These are phyloP conservation scores for Colletotrichum destructivum DNA, from an alignment of 2,329 filamentous ascomycete genomes.

Conservation along the genomic window DNA sequence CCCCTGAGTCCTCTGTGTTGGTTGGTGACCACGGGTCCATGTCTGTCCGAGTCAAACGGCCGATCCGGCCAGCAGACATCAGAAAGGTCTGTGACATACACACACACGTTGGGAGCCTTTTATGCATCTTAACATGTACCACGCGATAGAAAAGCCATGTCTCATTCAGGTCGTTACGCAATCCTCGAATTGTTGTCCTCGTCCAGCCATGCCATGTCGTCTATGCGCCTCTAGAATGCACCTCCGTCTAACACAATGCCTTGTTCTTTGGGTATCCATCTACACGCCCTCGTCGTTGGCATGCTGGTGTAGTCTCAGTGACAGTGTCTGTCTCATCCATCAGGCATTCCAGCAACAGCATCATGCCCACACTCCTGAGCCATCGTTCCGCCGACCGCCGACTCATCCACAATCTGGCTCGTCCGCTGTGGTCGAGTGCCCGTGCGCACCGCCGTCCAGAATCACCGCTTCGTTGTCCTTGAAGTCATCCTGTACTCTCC, in stretches of 20 bases:
- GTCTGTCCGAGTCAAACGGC: constrained; percentile 10
- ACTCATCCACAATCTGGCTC: constrained; percentile 58
- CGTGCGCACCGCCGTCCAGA: constrained; percentile 69
- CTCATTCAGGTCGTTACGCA: not conserved
- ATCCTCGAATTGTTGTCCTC: not conserved
- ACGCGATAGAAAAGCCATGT: constrained; percentile 1
- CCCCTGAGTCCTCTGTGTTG: not conserved
- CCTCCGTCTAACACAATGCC: constrained; percentile 8
- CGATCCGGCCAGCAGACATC: not conserved
- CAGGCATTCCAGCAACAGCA: not conserved
- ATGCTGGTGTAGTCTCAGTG: not conserved
- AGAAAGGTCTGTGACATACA: not conserved
- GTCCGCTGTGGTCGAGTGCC: constrained; percentile 52
- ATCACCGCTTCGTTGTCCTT: constrained; percentile 73
- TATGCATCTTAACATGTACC: not conserved
- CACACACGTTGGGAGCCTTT: not conserved
- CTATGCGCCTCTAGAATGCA: not conserved
- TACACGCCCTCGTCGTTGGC: not conserved
- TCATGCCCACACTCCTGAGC: not conserved
- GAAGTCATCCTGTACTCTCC: constrained; percentile 73
- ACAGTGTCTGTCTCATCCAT: constrained; percentile 24
- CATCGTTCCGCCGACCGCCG: not conserved
- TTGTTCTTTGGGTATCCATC: not conserved
- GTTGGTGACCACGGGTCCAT: not conserved
- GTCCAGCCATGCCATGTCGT: not conserved